Evolutionary conservation across 495 filamentous ascomycete genomes (phyloP).

Genomic region (Penicillium salamii): DNA sequence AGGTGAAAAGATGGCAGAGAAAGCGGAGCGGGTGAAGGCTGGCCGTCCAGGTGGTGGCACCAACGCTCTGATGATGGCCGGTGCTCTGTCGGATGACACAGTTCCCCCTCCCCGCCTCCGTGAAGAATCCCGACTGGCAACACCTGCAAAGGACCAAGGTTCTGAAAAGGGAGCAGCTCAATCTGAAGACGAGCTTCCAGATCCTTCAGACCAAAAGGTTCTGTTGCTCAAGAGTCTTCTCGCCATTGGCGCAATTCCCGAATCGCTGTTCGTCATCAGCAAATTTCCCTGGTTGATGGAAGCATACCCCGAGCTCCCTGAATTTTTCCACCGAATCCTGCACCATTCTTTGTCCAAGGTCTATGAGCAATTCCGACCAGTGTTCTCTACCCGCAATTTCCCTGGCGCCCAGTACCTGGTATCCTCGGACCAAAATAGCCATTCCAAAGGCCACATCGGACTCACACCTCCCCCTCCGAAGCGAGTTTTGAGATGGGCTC

Average conservation of each 20-base stretch:
- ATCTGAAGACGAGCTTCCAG: constrained; percentile 60
- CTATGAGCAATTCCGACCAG: constrained; percentile 52
- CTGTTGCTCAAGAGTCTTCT: constrained; percentile 80
- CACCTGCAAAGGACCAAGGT: constrained; percentile 51
- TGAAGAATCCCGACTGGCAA: constrained; percentile 43
- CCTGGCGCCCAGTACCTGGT: constrained; percentile 48
- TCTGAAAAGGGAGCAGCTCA: constrained; percentile 44
- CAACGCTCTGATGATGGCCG: constrained; percentile 90
- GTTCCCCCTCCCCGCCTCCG: constrained; percentile 48
- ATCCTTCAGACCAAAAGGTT: constrained; percentile 88
- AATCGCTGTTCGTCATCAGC: constrained; percentile 88
- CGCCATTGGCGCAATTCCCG: constrained; percentile 87
- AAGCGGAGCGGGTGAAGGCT: constrained; percentile 70
- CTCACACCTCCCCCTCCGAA: constrained; percentile 52
- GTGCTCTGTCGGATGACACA: constrained; percentile 82
- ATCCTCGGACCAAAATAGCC: constrained; percentile 59
- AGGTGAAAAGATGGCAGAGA: constrained; percentile 66
- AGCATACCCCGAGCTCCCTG: constrained; percentile 70
- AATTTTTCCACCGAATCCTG: constrained; percentile 79
- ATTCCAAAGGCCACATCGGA: constrained; percentile 63
- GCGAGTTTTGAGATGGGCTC: constrained; percentile 72
- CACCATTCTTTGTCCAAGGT: constrained; percentile 73
- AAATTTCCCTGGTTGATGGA: constrained; percentile 89
- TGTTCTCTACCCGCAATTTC: constrained; percentile 35
- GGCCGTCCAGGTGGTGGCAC: constrained; percentile 60